Conservation (phyloP, 495 filamentous ascomycete species). For the Hypomontagnella monticulosa region DNA sequence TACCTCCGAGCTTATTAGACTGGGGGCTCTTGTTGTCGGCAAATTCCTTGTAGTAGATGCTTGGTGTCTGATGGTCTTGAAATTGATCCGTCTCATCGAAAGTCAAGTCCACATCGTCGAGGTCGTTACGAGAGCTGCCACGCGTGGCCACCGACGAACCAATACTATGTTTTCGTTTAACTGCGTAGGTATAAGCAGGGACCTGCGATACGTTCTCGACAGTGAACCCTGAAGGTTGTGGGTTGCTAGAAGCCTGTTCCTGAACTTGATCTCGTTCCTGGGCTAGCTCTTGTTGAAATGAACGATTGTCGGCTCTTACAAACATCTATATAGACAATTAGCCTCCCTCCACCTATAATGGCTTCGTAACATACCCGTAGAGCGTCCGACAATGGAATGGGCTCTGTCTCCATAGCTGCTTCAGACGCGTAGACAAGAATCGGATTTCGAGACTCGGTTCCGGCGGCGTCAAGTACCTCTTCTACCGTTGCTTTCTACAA, state of each 20-base stretch:
- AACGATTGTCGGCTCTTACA: conserved; percentile 55
- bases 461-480: conserved; percentile 47
- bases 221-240: conserved; percentile 13
- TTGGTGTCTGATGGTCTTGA: conserved; percentile 35
- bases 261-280: conserved; percentile 37
- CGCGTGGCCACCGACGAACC: conserved; percentile 43
- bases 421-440: conserved; percentile 58
- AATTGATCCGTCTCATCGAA: conserved; percentile 41
- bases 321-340: conserved; percentile 44
- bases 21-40: conserved; percentile 12
- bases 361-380: conserved; percentile 41
- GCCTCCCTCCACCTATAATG: background rate
- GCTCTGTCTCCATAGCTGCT: conserved; percentile 47
- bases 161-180: conserved; percentile 38
- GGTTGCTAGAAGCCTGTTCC: conserved; percentile 14
- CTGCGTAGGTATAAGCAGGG: background rate
- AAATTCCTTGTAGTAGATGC: conserved; percentile 29
- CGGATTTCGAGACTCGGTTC: conserved; percentile 44
- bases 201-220: conserved; percentile 27
- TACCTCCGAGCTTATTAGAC: conserved; percentile 14
- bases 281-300: conserved; percentile 54
- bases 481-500: conserved; percentile 45
- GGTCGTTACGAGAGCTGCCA: conserved; percentile 38
- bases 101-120: conserved; percentile 33
- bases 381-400: conserved; percentile 49